Percentiles rank a stretch among this genome's conserved stretches.
Conservation (phyloP, 768 basidiomycete species). For the Arthromyces matolae region DNA sequence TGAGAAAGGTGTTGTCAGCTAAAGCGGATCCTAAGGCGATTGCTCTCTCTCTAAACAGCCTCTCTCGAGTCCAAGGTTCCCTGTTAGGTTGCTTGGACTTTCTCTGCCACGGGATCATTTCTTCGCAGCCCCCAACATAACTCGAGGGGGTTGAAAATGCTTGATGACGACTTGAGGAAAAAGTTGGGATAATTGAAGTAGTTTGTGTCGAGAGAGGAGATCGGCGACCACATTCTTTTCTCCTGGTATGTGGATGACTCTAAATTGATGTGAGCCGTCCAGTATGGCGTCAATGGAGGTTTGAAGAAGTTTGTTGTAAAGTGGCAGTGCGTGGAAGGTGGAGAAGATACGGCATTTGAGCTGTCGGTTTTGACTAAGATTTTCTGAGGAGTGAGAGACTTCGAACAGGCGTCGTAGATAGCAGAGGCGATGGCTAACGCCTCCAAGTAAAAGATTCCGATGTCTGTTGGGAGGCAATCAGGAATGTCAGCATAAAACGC, state of each 20-base stretch:
- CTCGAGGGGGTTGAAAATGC: background rate
- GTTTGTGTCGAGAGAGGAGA: background rate
- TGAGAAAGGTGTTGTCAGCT: slow-evolving; percentile 17
- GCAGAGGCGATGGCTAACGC: slow-evolving; percentile 14
- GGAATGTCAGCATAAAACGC: background rate
- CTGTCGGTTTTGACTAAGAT: slow-evolving; percentile 12
- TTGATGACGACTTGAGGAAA: no score
- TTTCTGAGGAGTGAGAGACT: slow-evolving; percentile 13
- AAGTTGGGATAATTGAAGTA: background rate
- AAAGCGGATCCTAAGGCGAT: slow-evolving; percentile 15
- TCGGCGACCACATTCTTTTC: background rate
- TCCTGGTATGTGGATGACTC: slow-evolving; percentile 1
- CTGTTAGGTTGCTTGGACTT: slow-evolving; percentile 21
- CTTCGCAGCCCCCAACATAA: background rate
- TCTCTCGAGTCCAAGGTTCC: slow-evolving; percentile 26
- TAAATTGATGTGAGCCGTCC: background rate
- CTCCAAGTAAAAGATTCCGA: background rate
- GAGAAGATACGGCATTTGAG: background rate
- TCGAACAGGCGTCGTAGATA: slow-evolving; percentile 6
- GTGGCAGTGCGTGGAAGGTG: background rate
- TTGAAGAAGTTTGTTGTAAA: no score
- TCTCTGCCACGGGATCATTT: slow-evolving; percentile 13
- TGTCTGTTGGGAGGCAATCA: no score
- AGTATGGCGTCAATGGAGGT: background rate
- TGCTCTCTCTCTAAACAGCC: slow-evolving; percentile 19